These are phyloP conservation scores for Diplotaxis tenuifolia DNA, from an alignment of 345 rosid species.

Conservation along the genomic window DNA sequence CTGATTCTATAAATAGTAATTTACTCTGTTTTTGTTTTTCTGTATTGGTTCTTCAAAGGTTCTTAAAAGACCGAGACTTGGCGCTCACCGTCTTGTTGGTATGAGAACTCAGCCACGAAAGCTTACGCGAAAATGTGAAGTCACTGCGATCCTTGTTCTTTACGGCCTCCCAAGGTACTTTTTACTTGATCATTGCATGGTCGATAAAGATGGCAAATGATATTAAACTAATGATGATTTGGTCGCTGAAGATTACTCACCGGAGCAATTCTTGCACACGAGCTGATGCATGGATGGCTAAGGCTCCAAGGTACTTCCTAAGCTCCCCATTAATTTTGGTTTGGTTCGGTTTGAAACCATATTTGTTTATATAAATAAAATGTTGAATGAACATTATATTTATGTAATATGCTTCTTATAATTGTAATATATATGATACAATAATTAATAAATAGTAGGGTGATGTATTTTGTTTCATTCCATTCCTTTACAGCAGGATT, in stretches of 20 bases:
- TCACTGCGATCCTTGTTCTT: constrained; percentile 93
- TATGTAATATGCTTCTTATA: not conserved
- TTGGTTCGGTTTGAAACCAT: not conserved
- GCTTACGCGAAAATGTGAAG: constrained; percentile 81
- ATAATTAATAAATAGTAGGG: too few relatives aligned
- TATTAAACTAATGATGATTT: not conserved
- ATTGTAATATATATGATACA: not conserved
- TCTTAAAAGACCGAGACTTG: constrained; percentile 58
- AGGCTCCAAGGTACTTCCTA: constrained; percentile 68
- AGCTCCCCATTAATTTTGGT: not conserved
- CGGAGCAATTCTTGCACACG: constrained; percentile 93
- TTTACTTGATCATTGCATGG: not conserved
- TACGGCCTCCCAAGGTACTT: constrained; percentile 90
- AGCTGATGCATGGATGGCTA: constrained; percentile 95
- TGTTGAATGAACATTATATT: not conserved
- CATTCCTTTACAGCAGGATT: too few relatives aligned
- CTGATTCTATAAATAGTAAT: not conserved
- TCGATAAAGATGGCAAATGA: not conserved
- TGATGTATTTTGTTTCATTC: not conserved
- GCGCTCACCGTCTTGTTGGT: constrained; percentile 63
- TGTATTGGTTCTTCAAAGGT: constrained; percentile 42
- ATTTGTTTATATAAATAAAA: not conserved
- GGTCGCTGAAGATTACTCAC: constrained; percentile 67
- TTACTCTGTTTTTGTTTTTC: constrained; percentile 4
- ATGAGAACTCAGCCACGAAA: constrained; percentile 79